phyloP scores from a whole-genome alignment of 2,329 filamentous ascomycete genomes.

The Harringtonia lauricola region DNA sequence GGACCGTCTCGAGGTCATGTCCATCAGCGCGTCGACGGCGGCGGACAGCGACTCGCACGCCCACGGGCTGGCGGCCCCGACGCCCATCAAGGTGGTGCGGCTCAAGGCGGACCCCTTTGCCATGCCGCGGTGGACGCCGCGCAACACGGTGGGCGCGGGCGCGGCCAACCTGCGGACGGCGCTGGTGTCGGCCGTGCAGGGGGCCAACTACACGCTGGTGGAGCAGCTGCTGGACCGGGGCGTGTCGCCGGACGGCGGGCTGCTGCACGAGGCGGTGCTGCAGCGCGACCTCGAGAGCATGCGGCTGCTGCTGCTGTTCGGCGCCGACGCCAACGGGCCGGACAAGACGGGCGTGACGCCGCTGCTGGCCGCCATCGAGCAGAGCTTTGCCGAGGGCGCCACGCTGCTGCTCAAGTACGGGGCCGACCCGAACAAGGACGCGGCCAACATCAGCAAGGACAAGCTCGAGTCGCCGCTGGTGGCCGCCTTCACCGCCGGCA shows the following conservation, averaged over 20 bases:
- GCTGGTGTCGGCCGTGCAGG: constrained; percentile 42
- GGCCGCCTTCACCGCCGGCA: constrained; percentile 37
- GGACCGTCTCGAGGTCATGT: constrained; percentile 10
- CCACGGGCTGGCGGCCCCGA: constrained; percentile 18
- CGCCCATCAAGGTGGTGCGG: constrained; percentile 29
- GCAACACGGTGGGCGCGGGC: constrained; percentile 30
- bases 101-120: constrained; percentile 36
- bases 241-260: constrained; percentile 37
- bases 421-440: constrained; percentile 41
- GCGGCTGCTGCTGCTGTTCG: constrained; percentile 44
- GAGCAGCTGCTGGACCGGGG: constrained; percentile 48
- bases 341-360: constrained; percentile 40
- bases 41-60: constrained; percentile 16
- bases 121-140: constrained; percentile 41
- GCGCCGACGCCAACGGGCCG: constrained; percentile 41
- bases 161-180: constrained; percentile 32
- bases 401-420: constrained; percentile 54
- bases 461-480: constrained; percentile 41
- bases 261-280: constrained; percentile 41
- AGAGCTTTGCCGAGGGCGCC: constrained; percentile 43
- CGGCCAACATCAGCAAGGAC: constrained; percentile 29
- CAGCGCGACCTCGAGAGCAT: constrained; percentile 41
- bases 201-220: constrained; percentile 42
- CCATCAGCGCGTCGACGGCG: constrained; percentile 8
- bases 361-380: constrained; percentile 38